Base-by-base conservation (phyloP, 2,329 filamentous ascomycete species). In the Aspergillus udagawae region DNA sequence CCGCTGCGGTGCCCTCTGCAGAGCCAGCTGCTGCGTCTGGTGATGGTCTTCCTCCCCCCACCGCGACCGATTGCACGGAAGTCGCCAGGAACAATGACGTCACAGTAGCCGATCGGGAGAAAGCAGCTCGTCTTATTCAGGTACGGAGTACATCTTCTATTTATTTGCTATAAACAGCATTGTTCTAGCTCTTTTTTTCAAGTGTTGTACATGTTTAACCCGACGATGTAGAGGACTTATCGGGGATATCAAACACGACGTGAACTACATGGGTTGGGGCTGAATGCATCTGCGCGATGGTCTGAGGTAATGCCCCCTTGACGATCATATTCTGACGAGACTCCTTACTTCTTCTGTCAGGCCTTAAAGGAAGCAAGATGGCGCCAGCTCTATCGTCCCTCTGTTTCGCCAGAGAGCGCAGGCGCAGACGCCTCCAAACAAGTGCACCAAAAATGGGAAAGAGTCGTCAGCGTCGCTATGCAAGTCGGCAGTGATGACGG, bases 371-470 rank as follows among this genome's bases (percentile, higher is more conserved):
- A 83, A 79, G 83, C 83, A 14, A 76, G 79, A 70, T 86, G 83
- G 75, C 77, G 76, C 35, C 75, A 79, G 50, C 65, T 78, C 20
- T 75, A 69, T 20, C 71, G 70, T 35, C 81, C 82, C 28, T 74
- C 57, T 52, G 35, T 23, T 23, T 23, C 51, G 55, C 38, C 57
- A 38, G 25, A 59, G 12, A 23, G 47, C 14, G 23, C 57, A n/a
- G 17, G 54, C 44, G 58, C 49, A 47, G 62, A 53, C 45, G 60
- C 42, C 23, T 70, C 72, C 9, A 69, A 73, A 12, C 71, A 74
- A 32, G 88, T 89, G 14, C 81, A 83, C 44, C 78, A 83, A 55
- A 88, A 91, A 57, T 96, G 92, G 92, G 86, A 86, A 65, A 89
- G 89, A 62, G 86, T 83, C 0, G 85, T 87, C 20, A 79, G 83